phyloP scores from a whole-genome alignment of 2,329 filamentous ascomycete species.

The Neonectria coccinea region DNA sequence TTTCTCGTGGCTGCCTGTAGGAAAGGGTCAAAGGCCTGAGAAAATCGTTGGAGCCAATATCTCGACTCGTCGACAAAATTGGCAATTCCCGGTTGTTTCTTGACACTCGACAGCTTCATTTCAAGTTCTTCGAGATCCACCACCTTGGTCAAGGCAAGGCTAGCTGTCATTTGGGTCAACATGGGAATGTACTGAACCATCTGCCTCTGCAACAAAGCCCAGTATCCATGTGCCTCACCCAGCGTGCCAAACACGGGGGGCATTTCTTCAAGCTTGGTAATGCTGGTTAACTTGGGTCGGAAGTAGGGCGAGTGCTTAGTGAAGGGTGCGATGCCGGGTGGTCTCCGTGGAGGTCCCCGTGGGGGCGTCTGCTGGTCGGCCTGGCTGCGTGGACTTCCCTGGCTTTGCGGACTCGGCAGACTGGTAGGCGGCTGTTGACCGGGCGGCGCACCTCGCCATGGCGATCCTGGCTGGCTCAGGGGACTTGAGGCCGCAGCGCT shows the following conservation, averaged over 20 bases:
- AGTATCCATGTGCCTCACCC: slow-evolving; percentile 54
- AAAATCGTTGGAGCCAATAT: slow-evolving; percentile 56
- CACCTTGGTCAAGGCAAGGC: slow-evolving; percentile 47
- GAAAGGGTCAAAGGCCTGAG: slow-evolving; percentile 52
- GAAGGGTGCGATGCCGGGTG: slow-evolving; percentile 52
- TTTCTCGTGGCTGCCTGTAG: slow-evolving; percentile 46
- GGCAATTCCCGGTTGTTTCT: slow-evolving; percentile 45
- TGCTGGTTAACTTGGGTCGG: slow-evolving; percentile 47
- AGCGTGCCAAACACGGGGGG: slow-evolving; percentile 48
- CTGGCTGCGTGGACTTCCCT: slow-evolving; percentile 46
- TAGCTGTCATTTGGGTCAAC: slow-evolving; percentile 47
- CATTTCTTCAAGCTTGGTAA: slow-evolving; percentile 50
- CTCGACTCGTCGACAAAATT: slow-evolving; percentile 53
- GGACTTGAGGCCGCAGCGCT: slow-evolving; percentile 36
- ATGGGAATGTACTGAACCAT: slow-evolving; percentile 54
- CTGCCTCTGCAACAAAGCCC: slow-evolving; percentile 52
- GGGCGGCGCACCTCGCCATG: slow-evolving; percentile 33
- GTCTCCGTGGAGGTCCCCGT: slow-evolving; percentile 36
- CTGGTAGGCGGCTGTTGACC: slow-evolving; percentile 32
- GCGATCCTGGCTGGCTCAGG: slow-evolving; percentile 45
- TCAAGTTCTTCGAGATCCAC: slow-evolving; percentile 46
- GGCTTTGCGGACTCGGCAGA: slow-evolving; percentile 51
- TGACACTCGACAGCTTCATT: slow-evolving; percentile 48
- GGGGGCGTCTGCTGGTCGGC: slow-evolving; percentile 36
- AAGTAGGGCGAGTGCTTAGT: slow-evolving; percentile 54